phyloP scores from a whole-genome alignment of 345 rosid species.

The Citrus maxima region DNA sequence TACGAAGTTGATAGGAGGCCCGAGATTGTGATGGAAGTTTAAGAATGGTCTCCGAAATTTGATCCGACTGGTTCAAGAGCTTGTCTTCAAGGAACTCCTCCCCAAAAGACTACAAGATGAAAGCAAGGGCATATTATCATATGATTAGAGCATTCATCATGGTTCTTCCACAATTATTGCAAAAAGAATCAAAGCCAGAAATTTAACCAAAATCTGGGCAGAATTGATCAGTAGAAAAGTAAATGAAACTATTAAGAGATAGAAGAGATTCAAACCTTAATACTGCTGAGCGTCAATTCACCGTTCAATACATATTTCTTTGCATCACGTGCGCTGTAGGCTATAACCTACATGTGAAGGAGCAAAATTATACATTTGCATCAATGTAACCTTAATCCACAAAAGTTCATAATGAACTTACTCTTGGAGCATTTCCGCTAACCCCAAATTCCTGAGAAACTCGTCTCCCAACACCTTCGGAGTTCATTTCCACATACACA shows the following conservation, averaged over 20 bases:
- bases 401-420: slow-evolving; percentile 4
- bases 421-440: slow-evolving; percentile 3
- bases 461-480: not conserved
- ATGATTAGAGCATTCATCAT: not conserved
- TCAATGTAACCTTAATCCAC: not conserved
- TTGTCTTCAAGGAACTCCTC: not conserved
- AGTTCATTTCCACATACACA: slow-evolving; percentile 9
- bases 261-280: slow-evolving; percentile 5
- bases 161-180: not conserved
- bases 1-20: not conserved
- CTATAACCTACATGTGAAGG: not conserved
- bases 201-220: not conserved
- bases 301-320: not conserved
- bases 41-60: not conserved
- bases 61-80: not conserved
- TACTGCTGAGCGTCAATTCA: slow-evolving; percentile 3
- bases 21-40: not conserved
- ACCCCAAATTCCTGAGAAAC: slow-evolving; percentile 13
- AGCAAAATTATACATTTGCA: not conserved
- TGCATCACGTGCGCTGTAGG: not conserved
- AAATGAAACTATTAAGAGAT: not conserved
- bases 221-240: not conserved
- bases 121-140: not conserved
- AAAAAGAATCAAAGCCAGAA: not conserved
- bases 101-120: not conserved